Base-by-base conservation (phyloP, 441 rosid species). In the Hypseocharis bilobata region DNA sequence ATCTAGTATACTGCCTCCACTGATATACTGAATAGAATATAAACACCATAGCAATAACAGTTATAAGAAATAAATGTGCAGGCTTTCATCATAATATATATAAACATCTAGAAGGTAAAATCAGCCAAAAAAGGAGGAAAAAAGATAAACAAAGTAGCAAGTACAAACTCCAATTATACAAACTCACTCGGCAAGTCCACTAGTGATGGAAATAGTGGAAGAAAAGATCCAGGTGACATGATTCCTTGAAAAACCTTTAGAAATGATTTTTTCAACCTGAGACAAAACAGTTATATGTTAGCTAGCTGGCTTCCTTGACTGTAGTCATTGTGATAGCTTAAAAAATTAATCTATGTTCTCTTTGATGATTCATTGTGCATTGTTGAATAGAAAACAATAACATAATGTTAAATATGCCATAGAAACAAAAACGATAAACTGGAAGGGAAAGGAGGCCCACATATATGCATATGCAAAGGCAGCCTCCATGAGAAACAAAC, bases 171-270 rank as follows among this genome's bases (percentile, higher is more conserved):
- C 14, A 61, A 49, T 30, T 25, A 56, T 22, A 58, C 14, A 65
- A 76, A 79, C 85, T 83, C 74, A 92, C 98, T 78, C 72, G 98
- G 98, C 79, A 93, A 83, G 76, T 93, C 97, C 72, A 88, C 58
- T 60, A 93, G 68, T 72, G 98, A 87, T 67, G 92, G 88, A 82
- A 90, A 88, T 13, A 90, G 80, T 29, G 96, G 97, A 70, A 93
- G 96, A 82, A 93, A 90, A 62, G 97, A 93, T 3, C 93, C 95
- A 63, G 90, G 81, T 54, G 98, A 88, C 57, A 87, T 86, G 76
- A 91, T 58, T 70, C 83, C 92, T 0, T 90, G 97, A 77, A 88
- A 87, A 69, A 87, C 72, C 82, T 83, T 82, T 72, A 82, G 72
- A 78, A 93, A 91, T 38, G 85, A 78, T 78, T 83, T 90, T 65